These are phyloP conservation scores for Saxophila tyrrhenica DNA, from an alignment of 495 filamentous ascomycete species.

Conservation along the genomic window DNA sequence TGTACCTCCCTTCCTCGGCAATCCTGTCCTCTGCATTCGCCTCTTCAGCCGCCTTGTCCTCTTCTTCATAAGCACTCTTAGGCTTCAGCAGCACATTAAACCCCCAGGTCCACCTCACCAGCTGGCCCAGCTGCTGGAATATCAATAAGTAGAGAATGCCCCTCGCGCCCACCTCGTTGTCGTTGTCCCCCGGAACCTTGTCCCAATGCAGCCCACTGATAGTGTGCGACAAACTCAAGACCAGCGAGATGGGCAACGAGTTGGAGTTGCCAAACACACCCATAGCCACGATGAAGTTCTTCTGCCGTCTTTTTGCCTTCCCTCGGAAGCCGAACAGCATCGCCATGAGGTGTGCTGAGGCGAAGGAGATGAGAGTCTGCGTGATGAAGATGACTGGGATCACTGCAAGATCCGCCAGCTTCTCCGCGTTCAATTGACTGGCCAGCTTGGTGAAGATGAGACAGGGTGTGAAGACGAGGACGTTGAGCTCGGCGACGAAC, in stretches of 20 bases:
- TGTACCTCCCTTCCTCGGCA: slow-evolving; percentile 41
- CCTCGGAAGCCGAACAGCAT: slow-evolving; percentile 57
- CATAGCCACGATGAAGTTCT: slow-evolving; percentile 95
- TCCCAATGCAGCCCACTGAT: slow-evolving; percentile 89
- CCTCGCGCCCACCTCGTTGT: slow-evolving; percentile 84
- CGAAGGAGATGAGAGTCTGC: slow-evolving; percentile 74
- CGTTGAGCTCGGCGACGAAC: slow-evolving; percentile 89
- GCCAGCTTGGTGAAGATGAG: slow-evolving; percentile 96
- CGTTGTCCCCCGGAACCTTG: slow-evolving; percentile 78
- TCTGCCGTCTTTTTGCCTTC: slow-evolving; percentile 51
- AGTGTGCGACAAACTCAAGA: slow-evolving; percentile 86
- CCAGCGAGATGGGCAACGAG: slow-evolving; percentile 90
- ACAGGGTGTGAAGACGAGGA: slow-evolving; percentile 88
- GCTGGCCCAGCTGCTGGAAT: slow-evolving; percentile 93
- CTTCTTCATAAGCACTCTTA: slow-evolving; percentile 56
- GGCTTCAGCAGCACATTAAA: slow-evolving; percentile 85
- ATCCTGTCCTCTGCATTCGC: slow-evolving; percentile 2
- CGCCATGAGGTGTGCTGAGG: slow-evolving; percentile 56
- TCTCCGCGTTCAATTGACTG: slow-evolving; percentile 84
- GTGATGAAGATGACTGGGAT: slow-evolving; percentile 88
- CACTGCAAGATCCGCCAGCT: slow-evolving; percentile 77
- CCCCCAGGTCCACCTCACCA: slow-evolving; percentile 96
- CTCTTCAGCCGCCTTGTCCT: slow-evolving; percentile 10
- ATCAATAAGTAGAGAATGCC: slow-evolving; percentile 93
- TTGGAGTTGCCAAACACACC: slow-evolving; percentile 98